Evolutionary conservation across 208 protist genomes (phyloP).

Genomic region (Porcisia hertigi): DNA sequence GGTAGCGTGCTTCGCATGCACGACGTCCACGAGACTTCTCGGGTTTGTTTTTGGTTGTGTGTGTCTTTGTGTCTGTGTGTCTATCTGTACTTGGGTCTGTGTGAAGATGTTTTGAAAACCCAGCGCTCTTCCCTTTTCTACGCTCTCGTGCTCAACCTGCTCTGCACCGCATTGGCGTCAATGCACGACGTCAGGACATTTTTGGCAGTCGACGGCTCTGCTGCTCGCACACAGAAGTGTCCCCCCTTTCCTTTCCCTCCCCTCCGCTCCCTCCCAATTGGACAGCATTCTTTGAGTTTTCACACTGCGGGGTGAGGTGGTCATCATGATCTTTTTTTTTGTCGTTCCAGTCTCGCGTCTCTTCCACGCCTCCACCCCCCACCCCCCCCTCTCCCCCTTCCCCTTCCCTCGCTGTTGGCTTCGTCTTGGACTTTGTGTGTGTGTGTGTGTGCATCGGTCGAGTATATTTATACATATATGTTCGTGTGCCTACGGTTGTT

Average conservation of each 20-base stretch:
- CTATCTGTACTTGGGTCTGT: background rate
- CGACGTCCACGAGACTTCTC: background rate
- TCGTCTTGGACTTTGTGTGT: background rate
- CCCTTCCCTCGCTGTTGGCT: background rate
- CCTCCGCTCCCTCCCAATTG: too few species aligned
- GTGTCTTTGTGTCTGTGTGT: background rate
- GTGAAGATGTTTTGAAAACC: too few species aligned
- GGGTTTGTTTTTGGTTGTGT: background rate
- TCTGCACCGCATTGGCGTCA: background rate
- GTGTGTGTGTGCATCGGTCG: background rate
- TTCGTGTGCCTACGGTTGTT: too few species aligned
- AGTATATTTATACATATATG: too few species aligned
- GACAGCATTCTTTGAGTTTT: too few species aligned
- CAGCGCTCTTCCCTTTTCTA: background rate
- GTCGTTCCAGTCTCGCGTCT: background rate
- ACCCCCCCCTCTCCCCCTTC: background rate
- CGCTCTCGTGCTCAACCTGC: background rate
- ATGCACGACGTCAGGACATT: background rate
- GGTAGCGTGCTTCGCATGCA: slow-evolving; percentile 36
- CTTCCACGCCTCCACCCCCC: background rate
- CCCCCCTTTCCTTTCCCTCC: background rate
- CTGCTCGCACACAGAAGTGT: background rate
- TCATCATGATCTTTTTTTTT: background rate
- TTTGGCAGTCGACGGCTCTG: background rate
- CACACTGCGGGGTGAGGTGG: too few species aligned